A percentile compares a stretch with the other conserved stretches of the same genome.
These are phyloP conservation scores for Ogataea naganishii DNA, from an alignment of 805 yeast species.

Conservation along the genomic window DNA sequence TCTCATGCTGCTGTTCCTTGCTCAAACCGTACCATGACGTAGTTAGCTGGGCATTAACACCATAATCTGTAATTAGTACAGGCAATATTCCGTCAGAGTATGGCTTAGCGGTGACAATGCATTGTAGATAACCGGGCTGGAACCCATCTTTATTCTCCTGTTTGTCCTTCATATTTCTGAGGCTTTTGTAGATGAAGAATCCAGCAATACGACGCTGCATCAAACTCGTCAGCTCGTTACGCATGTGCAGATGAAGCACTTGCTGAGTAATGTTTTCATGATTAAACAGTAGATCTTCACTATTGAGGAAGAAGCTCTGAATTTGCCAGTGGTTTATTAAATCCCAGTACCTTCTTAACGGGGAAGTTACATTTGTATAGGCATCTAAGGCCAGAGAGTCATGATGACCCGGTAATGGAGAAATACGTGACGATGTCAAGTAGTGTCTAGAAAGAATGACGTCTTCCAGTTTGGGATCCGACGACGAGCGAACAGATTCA, in stretches of 20 bases:
- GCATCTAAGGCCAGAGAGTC: slow-evolving; percentile 50
- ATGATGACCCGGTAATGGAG: slow-evolving; percentile 41
- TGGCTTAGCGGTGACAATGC: slow-evolving; percentile 34
- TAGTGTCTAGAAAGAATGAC: slow-evolving; percentile 34
- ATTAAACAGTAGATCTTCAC: slow-evolving; percentile 20
- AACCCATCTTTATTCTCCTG: slow-evolving; percentile 4
- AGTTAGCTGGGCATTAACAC: slow-evolving; percentile 19
- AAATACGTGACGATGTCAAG: slow-evolving; percentile 44
- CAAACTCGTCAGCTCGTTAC: slow-evolving; percentile 29
- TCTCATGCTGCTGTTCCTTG: slow-evolving; percentile 8
- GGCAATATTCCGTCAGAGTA: slow-evolving; percentile 25
- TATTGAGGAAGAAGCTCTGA: slow-evolving; percentile 30
- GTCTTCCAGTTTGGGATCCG: slow-evolving; percentile 27
- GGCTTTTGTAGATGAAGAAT: slow-evolving; percentile 24
- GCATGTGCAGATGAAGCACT: slow-evolving; percentile 34
- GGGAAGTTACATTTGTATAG: slow-evolving; percentile 81
- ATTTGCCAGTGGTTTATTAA: slow-evolving; percentile 74
- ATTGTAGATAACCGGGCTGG: slow-evolving; percentile 20
- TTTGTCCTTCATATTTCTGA: slow-evolving; percentile 17
- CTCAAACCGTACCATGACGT: slow-evolving; percentile 20
- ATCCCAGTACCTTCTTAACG: slow-evolving; percentile 78
- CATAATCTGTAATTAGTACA: slow-evolving; percentile 22
- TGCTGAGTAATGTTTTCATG: slow-evolving; percentile 26
- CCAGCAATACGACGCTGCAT: slow-evolving; percentile 15
- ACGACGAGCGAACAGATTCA: too few relatives aligned